These are phyloP conservation scores for Leishmania aethiopica DNA, from an alignment of 208 protist species.

Conservation along the genomic window DNA sequence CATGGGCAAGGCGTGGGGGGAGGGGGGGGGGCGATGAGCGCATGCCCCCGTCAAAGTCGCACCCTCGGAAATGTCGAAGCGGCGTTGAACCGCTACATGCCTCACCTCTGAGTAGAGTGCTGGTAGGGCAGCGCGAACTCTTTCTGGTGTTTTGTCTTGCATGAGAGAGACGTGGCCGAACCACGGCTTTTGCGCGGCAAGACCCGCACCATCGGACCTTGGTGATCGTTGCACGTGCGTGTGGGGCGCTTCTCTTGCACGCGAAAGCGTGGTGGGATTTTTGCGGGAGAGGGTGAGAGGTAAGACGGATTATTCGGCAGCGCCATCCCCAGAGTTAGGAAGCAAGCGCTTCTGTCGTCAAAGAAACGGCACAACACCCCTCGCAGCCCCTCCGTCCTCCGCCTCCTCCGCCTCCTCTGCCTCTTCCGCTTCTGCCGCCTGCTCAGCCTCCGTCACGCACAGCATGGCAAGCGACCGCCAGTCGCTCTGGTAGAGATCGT, in stretches of 20 bases:
- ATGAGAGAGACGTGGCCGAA: neutral
- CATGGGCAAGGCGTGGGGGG: neutral
- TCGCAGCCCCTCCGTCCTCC: neutral
- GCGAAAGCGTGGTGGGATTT: neutral
- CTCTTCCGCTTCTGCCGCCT: constrained; percentile 13
- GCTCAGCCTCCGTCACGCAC: constrained; percentile 45
- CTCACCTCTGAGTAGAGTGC: neutral
- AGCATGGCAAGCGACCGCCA: constrained; percentile 82
- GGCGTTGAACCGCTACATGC: neutral
- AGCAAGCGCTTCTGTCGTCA: neutral
- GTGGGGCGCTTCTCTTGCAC: neutral
- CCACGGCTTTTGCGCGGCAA: too few relatives aligned
- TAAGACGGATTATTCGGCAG: neutral
- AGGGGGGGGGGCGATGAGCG: neutral
- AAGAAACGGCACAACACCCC: neutral
- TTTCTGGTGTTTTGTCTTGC: neutral
- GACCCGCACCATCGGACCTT: too few relatives aligned
- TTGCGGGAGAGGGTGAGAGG: neutral
- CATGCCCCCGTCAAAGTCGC: neutral
- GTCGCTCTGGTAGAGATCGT: constrained; percentile 52
- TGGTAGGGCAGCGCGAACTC: neutral
- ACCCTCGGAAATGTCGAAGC: neutral
- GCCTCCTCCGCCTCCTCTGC: neutral
- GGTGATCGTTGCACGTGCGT: neutral
- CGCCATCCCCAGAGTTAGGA: neutral